Evolutionary conservation across 768 basidiomycete genomes (phyloP).

Genomic region (Pholiota molesta): DNA sequence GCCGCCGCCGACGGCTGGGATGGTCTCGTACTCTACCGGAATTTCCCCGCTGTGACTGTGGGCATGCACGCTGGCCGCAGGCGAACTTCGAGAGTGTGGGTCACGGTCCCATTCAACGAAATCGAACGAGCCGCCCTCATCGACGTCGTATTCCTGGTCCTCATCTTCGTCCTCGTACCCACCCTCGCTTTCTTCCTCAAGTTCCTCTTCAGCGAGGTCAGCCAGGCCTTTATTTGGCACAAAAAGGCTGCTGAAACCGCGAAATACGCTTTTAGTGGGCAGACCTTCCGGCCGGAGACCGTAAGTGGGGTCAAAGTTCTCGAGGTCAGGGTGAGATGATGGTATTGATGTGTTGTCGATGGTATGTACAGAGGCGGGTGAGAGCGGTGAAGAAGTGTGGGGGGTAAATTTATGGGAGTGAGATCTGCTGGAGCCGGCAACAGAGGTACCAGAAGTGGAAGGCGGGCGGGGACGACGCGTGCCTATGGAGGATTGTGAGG

Average conservation of each 20-base stretch:
- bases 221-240: slow-evolving; percentile 69
- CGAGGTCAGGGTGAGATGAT: slow-evolving; percentile 47
- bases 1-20: slow-evolving; percentile 92
- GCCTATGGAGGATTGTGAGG: slow-evolving; percentile 24
- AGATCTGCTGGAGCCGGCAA: slow-evolving; percentile 26
- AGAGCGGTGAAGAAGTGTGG: slow-evolving; percentile 16
- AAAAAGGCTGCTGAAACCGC: slow-evolving; percentile 76
- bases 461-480: slow-evolving; percentile 40
- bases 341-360: slow-evolving; percentile 25
- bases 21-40: slow-evolving; percentile 76
- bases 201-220: slow-evolving; percentile 72
- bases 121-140: slow-evolving; percentile 57
- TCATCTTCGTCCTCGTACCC: slow-evolving; percentile 40
- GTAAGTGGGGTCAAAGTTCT: slow-evolving; percentile 96
- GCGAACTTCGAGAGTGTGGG: slow-evolving; percentile 42
- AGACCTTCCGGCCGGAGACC: slow-evolving; percentile 92
- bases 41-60: slow-evolving; percentile 44
- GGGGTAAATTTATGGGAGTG: slow-evolving; percentile 27
- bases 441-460: slow-evolving; percentile 41
- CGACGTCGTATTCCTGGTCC: slow-evolving; percentile 27
- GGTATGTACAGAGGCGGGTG: slow-evolving; percentile 21
- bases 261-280: slow-evolving; percentile 82
- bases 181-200: slow-evolving; percentile 42
- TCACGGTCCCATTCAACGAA: slow-evolving; percentile 73
- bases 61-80: slow-evolving; percentile 40